A percentile compares a stretch with the other conserved stretches of the same genome.
phyloP scores from a whole-genome alignment of 306 rosid genomes.

The Quercus parvula region DNA sequence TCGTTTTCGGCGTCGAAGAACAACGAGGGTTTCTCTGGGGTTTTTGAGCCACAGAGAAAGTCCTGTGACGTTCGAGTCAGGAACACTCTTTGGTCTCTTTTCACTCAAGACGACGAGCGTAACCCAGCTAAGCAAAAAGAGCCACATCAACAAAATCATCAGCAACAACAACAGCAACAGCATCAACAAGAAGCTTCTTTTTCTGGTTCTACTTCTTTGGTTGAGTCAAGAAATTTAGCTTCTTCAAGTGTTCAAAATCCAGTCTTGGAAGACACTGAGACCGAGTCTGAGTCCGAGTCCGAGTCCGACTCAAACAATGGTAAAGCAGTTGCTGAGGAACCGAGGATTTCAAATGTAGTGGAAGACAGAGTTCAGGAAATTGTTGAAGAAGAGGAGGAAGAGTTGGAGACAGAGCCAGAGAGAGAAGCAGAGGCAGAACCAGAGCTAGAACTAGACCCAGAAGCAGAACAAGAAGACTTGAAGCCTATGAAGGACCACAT shows the following conservation, averaged over 20 bases:
- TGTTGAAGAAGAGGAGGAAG: slow-evolving; percentile 47
- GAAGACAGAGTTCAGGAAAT: slow-evolving; percentile 72
- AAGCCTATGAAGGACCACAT: slow-evolving; percentile 89
- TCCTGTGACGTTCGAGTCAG: slow-evolving; percentile 94
- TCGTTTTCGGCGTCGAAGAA: slow-evolving; percentile 95
- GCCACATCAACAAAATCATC: not conserved
- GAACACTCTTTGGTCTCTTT: slow-evolving; percentile 68
- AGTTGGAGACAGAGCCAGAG: not conserved
- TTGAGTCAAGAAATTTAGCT: not conserved
- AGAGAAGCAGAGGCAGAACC: not conserved
- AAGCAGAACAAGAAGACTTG: slow-evolving; percentile 27
- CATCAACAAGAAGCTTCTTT: not conserved
- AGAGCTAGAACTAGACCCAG: not conserved
- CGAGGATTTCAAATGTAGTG: slow-evolving; percentile 32
- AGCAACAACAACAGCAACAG: too few species aligned
- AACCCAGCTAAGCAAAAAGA: slow-evolving; percentile 47
- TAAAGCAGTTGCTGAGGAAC: slow-evolving; percentile 37
- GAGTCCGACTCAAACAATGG: slow-evolving; percentile 10
- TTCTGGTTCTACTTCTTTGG: not conserved
- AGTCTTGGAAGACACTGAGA: slow-evolving; percentile 35
- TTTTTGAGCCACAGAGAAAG: slow-evolving; percentile 85
- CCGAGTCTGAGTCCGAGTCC: slow-evolving; percentile 6
- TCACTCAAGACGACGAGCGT: slow-evolving; percentile 72
- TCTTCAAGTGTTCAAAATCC: slow-evolving; percentile 52
- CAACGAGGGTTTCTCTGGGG: slow-evolving; percentile 81